phyloP scores from a whole-genome alignment of 805 yeast species.

The Ogataea neopini region DNA sequence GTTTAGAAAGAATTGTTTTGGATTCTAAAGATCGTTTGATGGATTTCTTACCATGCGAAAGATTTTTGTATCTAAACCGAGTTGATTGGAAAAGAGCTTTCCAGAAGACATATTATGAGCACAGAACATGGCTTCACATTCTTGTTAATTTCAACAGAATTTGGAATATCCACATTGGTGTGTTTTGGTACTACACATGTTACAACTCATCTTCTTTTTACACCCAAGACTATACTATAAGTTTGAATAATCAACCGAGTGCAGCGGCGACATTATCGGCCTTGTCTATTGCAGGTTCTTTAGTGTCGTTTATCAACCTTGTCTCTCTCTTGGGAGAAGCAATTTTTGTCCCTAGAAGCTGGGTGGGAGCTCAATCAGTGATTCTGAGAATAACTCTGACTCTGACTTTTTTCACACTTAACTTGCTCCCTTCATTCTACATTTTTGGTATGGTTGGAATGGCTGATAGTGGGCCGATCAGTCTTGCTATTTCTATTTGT shows the following conservation, averaged over 20 bases:
- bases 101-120: slow-evolving; percentile 72
- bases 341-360: slow-evolving; percentile 65
- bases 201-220: slow-evolving; percentile 69
- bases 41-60: slow-evolving; percentile 51
- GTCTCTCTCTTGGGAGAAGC: slow-evolving; percentile 58
- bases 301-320: slow-evolving; percentile 58
- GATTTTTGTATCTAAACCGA: slow-evolving; percentile 55
- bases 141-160: slow-evolving; percentile 73
- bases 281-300: slow-evolving; percentile 66
- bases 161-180: slow-evolving; percentile 73
- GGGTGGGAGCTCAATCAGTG: slow-evolving; percentile 71
- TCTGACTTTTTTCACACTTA: slow-evolving; percentile 42
- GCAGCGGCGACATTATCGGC: slow-evolving; percentile 54
- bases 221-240: slow-evolving; percentile 55
- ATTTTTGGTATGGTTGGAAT: slow-evolving; percentile 45
- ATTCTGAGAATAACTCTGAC: slow-evolving; percentile 47
- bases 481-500: slow-evolving; percentile 47
- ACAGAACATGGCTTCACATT: slow-evolving; percentile 75
- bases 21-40: slow-evolving; percentile 47
- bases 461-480: slow-evolving; percentile 34
- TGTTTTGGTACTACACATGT: slow-evolving; percentile 77
- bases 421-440: slow-evolving; percentile 52
- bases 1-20: slow-evolving; percentile 58
- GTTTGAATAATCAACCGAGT: slow-evolving; percentile 61
- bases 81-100: slow-evolving; percentile 70